Evolutionary conservation across 2,329 filamentous ascomycete species (phyloP), one percentile per base, ranked within the genome.

Genomic region (Phaeosphaeriaceae sp.): DNA sequence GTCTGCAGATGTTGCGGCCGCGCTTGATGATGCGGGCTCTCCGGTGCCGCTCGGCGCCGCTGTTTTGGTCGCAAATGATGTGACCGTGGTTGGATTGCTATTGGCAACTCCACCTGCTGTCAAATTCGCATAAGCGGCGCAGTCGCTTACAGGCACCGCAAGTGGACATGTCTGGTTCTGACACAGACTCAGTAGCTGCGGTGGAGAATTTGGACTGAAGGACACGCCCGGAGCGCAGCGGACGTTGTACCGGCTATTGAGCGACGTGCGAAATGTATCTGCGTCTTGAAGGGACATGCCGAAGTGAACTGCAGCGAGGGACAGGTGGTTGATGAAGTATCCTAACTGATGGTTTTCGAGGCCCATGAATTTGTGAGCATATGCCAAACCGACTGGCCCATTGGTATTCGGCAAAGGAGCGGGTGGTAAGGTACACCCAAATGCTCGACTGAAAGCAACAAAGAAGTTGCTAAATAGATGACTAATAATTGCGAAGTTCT

Each of bases 361-460:
- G 13, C 35, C 35, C 41, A 44, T 44, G 7, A 44, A 44, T 16
- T 44, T 44, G 41, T 44, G 41, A 5, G 41, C 41, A 29, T 44
- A 44, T 15, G 41, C 41, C 21, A 44, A 29, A 23, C 23, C 26
- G 4, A 44, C 32, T 7, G 41, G 41, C 11, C 41, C 41, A 13
- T 36, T 44, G 4, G 41, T 44, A 15, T 44, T 44, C 32, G 41
- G 41, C 15, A 36, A 28, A 17, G 41, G 41, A 3, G 15, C 13
- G 9, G 41, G 41, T 13, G 41, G 41, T 23, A 36, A 20, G 7
- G 41, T 44, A 17, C 41, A 44, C n/a, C 41, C 41, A 18, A 44
- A 44, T 28, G 41, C 18, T 35, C 41, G 41, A 29, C 32, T 36
- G 15, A 44, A 44, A 7, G 41, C 41, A 20, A 44, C 41, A 13